Percentiles rank a stretch among this genome's conserved stretches.
phyloP scores from a whole-genome alignment of 148 eudicot species.

The Polygonum aviculare region DNA sequence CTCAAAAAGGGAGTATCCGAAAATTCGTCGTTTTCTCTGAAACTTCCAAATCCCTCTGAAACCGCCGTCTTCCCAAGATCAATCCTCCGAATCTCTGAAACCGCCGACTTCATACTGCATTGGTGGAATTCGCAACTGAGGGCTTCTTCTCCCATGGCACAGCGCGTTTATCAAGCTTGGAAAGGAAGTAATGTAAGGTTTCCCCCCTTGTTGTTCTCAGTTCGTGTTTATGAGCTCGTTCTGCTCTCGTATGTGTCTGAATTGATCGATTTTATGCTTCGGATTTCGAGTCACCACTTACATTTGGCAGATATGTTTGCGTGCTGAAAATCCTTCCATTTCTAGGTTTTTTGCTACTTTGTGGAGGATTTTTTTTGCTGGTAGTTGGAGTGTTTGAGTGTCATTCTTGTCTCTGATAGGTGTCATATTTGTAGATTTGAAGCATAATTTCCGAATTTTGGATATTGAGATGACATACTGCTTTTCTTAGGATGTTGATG shows the following conservation, averaged over 20 bases:
- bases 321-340: background rate
- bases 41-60: background rate
- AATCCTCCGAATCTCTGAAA: background rate
- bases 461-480: background rate
- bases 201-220: background rate
- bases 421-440: background rate
- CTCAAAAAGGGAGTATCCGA: background rate
- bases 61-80: background rate
- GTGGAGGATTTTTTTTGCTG: background rate
- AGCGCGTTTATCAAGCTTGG: conserved; percentile 8
- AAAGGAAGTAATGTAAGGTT: conserved; percentile 27
- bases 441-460: background rate
- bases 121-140: conserved; percentile 1
- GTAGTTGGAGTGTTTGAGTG: background rate
- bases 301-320: background rate
- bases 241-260: background rate
- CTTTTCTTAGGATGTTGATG: background rate
- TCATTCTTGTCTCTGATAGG: background rate
- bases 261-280: background rate
- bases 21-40: background rate
- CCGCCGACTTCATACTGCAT: background rate
- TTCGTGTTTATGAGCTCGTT: background rate
- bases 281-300: background rate
- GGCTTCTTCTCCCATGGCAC: conserved; percentile 3
- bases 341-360: background rate